Percentiles rank a stretch among this genome's conserved stretches.
phyloP scores from a whole-genome alignment of 192 early-diverging fungal species.

The Kappamyces sp. region DNA sequence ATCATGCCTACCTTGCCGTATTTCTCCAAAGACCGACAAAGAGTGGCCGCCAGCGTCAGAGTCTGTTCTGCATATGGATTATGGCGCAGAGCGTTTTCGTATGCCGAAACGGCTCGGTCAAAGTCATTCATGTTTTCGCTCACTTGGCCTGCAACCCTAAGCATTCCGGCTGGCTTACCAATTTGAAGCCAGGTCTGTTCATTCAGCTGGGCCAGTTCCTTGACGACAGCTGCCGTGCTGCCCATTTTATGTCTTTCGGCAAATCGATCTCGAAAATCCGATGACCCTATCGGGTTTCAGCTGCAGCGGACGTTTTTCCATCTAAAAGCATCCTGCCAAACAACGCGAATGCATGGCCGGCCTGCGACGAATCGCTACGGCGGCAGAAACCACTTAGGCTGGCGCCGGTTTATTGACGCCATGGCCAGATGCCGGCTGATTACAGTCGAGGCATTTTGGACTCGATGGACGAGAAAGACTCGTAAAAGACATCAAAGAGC shows the following conservation, averaged over 20 bases:
- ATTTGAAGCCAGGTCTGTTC: slow-evolving; percentile 61
- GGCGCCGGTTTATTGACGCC: too few species aligned
- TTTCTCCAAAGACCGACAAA: slow-evolving; percentile 78
- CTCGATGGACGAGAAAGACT: too few species aligned
- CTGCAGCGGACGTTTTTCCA: too few species aligned
- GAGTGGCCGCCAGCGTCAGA: slow-evolving; percentile 71
- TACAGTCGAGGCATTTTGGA: too few species aligned
- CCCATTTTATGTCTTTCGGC: background rate
- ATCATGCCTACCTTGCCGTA: slow-evolving; percentile 55
- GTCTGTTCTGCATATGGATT: slow-evolving; percentile 87
- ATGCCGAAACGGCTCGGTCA: slow-evolving; percentile 79
- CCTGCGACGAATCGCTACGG: too few species aligned
- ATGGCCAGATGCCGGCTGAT: too few species aligned
- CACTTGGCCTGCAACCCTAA: slow-evolving; percentile 50
- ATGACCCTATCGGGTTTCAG: too few species aligned
- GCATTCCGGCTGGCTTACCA: slow-evolving; percentile 29
- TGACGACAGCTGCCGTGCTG: slow-evolving; percentile 2
- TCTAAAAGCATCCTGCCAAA: too few species aligned
- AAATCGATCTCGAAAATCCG: too few species aligned
- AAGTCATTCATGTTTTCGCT: slow-evolving; percentile 68
- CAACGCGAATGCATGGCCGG: too few species aligned
- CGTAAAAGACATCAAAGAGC: slow-evolving; percentile 83
- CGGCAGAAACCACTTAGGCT: too few species aligned
- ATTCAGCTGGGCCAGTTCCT: slow-evolving; percentile 41
- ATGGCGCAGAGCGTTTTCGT: slow-evolving; percentile 85